These are phyloP conservation scores for Colletotrichum incanum DNA, from an alignment of 2,329 filamentous ascomycete genomes.

Conservation along the genomic window DNA sequence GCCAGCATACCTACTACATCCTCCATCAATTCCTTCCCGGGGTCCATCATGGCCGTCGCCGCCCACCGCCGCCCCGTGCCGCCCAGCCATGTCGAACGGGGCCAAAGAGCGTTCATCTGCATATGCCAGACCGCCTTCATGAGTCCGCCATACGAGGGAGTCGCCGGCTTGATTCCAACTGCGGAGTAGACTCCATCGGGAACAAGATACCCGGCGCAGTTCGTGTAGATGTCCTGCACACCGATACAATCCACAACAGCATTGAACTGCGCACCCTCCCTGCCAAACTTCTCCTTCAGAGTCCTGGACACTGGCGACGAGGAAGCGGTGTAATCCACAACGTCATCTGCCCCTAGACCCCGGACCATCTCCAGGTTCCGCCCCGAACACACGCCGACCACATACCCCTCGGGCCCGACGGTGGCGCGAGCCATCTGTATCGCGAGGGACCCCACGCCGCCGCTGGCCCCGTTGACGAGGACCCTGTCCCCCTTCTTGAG, in stretches of 20 bases:
- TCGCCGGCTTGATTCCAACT: slow-evolving; percentile 57
- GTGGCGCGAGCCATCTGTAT: slow-evolving; percentile 60
- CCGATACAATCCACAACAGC: slow-evolving; percentile 67
- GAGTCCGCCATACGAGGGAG: slow-evolving; percentile 50
- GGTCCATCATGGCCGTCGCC: slow-evolving; percentile 54
- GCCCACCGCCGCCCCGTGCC: slow-evolving; percentile 56
- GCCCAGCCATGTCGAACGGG: slow-evolving; percentile 53
- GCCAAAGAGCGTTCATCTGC: slow-evolving; percentile 58
- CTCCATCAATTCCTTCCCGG: slow-evolving; percentile 52
- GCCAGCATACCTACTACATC: slow-evolving; percentile 52
- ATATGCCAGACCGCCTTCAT: slow-evolving; percentile 52
- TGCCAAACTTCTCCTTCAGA: slow-evolving; percentile 20
- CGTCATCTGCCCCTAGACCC: slow-evolving; percentile 64
- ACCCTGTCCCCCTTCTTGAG: slow-evolving; percentile 58
- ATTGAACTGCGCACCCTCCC: slow-evolving; percentile 53
- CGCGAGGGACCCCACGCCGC: slow-evolving; percentile 63
- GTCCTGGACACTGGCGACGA: not conserved
- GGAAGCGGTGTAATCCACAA: slow-evolving; percentile 44
- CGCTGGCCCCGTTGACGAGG: slow-evolving; percentile 66
- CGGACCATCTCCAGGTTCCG: slow-evolving; percentile 62
- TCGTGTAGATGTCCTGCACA: slow-evolving; percentile 61
- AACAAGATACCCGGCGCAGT: slow-evolving; percentile 58
- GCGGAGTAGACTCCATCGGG: slow-evolving; percentile 57
- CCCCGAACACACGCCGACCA: slow-evolving; percentile 65
- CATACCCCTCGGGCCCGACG: slow-evolving; percentile 57